phyloP scores from a whole-genome alignment of 169 alveolate genomes.

The Eimeria necatrix region DNA sequence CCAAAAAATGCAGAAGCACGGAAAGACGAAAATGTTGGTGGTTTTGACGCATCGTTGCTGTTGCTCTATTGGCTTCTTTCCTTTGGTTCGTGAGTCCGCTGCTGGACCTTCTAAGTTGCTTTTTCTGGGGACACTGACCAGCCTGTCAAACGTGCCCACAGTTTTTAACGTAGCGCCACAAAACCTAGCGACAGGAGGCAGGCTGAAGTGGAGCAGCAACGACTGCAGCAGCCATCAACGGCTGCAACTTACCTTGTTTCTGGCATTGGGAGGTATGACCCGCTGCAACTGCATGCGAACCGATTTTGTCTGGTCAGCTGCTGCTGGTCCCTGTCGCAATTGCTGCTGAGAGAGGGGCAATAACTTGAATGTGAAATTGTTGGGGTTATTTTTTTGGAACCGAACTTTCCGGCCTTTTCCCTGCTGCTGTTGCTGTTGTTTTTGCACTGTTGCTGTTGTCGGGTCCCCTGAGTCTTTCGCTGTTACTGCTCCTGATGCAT shows the following conservation, averaged over 20 bases:
- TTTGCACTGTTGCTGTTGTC: neutral
- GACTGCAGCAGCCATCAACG: neutral
- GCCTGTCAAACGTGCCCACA: too few species aligned
- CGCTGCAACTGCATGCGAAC: conserved; percentile 58
- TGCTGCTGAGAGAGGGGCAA: conserved; percentile 27
- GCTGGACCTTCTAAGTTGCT: neutral
- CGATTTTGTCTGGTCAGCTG: neutral
- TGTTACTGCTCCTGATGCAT: neutral
- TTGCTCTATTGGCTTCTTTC: neutral
- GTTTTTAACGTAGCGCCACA: neutral
- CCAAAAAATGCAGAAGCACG: too few species aligned
- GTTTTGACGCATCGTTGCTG: neutral
- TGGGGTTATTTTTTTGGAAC: conserved; percentile 43
- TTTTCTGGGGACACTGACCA: too few species aligned
- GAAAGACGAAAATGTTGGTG: neutral
- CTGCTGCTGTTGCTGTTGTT: conserved; percentile 27
- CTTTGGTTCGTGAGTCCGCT: neutral
- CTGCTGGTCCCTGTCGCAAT: neutral
- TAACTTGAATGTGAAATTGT: conserved; percentile 35
- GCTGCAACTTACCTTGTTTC: conserved; percentile 43
- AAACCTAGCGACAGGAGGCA: conserved; percentile 16
- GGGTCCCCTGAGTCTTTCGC: neutral
- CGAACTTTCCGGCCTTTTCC: conserved; percentile 27
- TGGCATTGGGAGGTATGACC: conserved; percentile 69
- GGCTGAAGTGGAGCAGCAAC: neutral